Conservation (phyloP, 495 filamentous ascomycete species). For the Hypoxylon cercidicola region DNA sequence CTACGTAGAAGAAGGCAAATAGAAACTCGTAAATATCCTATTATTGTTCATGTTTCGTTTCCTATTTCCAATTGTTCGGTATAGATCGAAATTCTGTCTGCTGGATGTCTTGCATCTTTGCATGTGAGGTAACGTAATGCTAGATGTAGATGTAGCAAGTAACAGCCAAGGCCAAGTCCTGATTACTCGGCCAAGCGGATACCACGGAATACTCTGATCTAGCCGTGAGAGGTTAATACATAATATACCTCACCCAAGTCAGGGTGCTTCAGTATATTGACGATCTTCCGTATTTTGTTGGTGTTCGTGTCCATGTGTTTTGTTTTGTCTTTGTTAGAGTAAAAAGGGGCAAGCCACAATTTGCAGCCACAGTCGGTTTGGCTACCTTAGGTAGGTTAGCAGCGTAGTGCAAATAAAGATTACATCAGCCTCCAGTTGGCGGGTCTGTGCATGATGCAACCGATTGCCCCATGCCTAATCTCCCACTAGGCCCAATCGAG, state of each 20-base stretch:
- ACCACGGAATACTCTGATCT: background rate
- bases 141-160: background rate
- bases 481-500: slow-evolving; percentile 29
- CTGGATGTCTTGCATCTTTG: too few relatives aligned
- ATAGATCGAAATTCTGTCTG: background rate
- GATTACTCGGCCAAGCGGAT: slow-evolving; percentile 38
- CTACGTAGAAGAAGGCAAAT: slow-evolving; percentile 1
- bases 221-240: background rate
- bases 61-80: too few relatives aligned
- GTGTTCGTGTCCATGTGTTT: background rate
- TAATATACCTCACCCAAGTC: slow-evolving; percentile 25
- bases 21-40: too few relatives aligned
- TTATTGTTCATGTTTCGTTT: too few relatives aligned
- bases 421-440: slow-evolving; percentile 13
- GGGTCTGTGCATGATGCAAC: slow-evolving; percentile 21
- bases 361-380: slow-evolving; percentile 22
- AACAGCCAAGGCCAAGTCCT: too few relatives aligned
- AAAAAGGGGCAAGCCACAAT: background rate
- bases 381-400: too few relatives aligned
- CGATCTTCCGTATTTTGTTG: background rate
- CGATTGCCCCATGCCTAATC: background rate
- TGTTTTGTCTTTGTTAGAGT: too few relatives aligned
- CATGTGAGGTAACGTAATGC: too few relatives aligned
- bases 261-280: slow-evolving; percentile 3
- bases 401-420: slow-evolving; percentile 23